phyloP scores from a whole-genome alignment of 2,329 filamentous ascomycete genomes.

The Claviceps cyperi region DNA sequence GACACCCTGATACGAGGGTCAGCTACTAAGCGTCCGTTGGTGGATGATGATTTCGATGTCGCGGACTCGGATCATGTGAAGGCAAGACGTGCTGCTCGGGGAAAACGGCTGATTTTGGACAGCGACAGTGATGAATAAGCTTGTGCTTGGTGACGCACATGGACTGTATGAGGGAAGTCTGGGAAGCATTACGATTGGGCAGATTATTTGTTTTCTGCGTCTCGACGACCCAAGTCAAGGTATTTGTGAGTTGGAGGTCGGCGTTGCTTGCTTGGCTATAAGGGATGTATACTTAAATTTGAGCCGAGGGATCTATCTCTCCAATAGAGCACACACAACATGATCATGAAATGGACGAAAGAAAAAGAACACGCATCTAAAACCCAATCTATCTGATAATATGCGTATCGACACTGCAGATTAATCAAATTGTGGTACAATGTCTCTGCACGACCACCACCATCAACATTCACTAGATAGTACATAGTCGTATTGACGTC shows the following conservation, averaged over 20 bases:
- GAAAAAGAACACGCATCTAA: no score
- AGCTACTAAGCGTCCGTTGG: neutral
- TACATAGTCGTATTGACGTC: no score
- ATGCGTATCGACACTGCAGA: no score
- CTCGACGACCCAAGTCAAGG: no score
- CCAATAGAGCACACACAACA: no score
- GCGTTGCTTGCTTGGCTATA: neutral
- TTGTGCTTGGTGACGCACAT: neutral
- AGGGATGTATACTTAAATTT: neutral
- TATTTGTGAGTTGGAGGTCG: neutral
- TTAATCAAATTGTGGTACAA: no score
- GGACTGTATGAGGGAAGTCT: neutral
- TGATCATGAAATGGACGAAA: no score
- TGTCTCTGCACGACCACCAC: no score
- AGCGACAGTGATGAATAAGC: constrained; percentile 17
- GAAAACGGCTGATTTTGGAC: constrained; percentile 15
- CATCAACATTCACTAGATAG: no score
- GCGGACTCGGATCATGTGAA: constrained; percentile 8
- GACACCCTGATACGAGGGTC: constrained; percentile 14
- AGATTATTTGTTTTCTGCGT: neutral
- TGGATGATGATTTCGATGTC: neutral
- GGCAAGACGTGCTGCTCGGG: constrained; percentile 11
- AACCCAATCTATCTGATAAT: no score
- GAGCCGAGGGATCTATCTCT: no score
- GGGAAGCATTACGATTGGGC: neutral